Base-by-base conservation (phyloP, 2,329 filamentous ascomycete species). In the Neonectria faginata region DNA sequence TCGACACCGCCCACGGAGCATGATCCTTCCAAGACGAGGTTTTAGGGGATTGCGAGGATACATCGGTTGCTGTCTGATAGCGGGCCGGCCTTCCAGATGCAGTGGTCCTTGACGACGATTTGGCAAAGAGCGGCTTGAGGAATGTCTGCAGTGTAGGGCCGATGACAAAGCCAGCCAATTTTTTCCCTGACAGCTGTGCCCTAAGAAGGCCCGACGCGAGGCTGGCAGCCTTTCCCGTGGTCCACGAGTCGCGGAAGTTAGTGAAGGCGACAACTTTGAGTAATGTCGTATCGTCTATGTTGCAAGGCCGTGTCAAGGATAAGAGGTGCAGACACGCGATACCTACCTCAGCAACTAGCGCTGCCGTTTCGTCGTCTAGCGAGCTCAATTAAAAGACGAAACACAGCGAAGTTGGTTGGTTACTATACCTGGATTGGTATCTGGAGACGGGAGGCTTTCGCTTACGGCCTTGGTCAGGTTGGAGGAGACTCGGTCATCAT, bases 41-140 rank as follows among this genome's bases (percentile, higher is more conserved):
- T 41, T 70, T 64, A 6, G 41, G 39, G 20, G 55, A 44, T 3
- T 33, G 41, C 3, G 22, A 57, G 9, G 57, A 45, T 27, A 53
- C 47, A 31, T 65, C 63, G 2, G 64, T 48, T 10, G 56, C 20
- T 10, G 51, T 25, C n/a, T 41, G 57, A 60, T 76, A 78, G 3
- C 70, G 68, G 8, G 68, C 66, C 14, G 77, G 76, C 36, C 78
- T 65, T 1, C 78, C 77, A 3, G 74, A 73, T 20, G 68, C 51
- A 8, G 76, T 75, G 52, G 76, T 65, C 31, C 68, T 70, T 3
- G 87, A 84, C 20, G 83, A 85, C 16, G 86, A 82, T 62, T 83
- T 84, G 29, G 84, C 83, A 80, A 94, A 94, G 6, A 92, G 79
- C 29, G 89, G 89, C 41, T 89, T 89, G 55, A 94, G 83, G 72